Evolutionary conservation across 495 filamentous ascomycete genomes (phyloP), one percentile per base, ranked within the genome.

Genomic region (Immersiella caudata): DNA sequence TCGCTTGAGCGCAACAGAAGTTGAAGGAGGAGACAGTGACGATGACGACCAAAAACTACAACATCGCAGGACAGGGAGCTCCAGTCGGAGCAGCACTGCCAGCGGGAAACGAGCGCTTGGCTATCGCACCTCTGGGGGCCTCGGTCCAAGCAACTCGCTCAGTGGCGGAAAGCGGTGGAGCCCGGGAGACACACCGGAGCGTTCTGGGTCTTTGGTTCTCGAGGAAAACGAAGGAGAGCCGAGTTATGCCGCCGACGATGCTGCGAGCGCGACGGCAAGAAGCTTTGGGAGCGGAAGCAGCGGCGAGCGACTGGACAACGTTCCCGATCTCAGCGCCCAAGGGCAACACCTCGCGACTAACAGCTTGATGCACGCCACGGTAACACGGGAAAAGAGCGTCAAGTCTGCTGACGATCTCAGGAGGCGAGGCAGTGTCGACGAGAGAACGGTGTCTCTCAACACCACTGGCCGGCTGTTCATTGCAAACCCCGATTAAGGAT

Each of bases 401-500:
- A 90, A 89, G 76, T 90, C 84, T 64, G 82, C 86, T 1, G 92
- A 93, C 12, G 93, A 96, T 40, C 79, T 96, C 40, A 84, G 86
- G 73, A 87, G 94, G 65, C 84, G 93, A 70, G 95, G 94, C 11
- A 98, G 95, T 76, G 93, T 99, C 60, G 96, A 99, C 76, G 95
- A 98, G 78, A 85, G 91, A 73, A 92, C 91, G 24, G 93, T 97
- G 88, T 93, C 91, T 35, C 87, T 90, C 51, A 63, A 51, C 61
- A 91, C 89, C 21, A 75, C 84, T 2, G 91, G 89, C 21, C 86
- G 93, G 62, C 80, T 99, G 64, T 97, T 92, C 71, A 94, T 99
- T 73, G 96, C 96, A 21, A 99, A 99, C 77, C 95, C 95, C 24
- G 95, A 99, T 76, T 82, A 85, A 83, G 40, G 40, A 18, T 18